A percentile compares a stretch with the other conserved stretches of the same genome.
phyloP scores from a whole-genome alignment of 2,329 filamentous ascomycete species.

The Fusarium sp. region DNA sequence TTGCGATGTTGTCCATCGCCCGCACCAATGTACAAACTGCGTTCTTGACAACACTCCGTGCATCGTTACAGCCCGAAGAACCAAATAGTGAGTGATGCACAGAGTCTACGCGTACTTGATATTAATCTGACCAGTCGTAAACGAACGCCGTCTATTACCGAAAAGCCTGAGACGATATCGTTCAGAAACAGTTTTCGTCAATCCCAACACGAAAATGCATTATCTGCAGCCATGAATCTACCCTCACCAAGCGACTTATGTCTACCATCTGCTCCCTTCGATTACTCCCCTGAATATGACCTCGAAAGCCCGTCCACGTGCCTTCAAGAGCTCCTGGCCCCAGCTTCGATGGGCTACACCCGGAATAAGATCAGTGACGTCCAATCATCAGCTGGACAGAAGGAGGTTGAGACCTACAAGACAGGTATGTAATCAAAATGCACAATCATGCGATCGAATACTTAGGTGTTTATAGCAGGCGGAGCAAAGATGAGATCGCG shows the following conservation, averaged over 20 bases:
- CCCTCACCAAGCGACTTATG: background rate
- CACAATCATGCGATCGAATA: background rate
- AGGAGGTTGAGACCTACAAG: background rate
- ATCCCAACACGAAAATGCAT: background rate
- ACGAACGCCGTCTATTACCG: background rate
- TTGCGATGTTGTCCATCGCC: constrained; percentile 30
- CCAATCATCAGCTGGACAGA: accelerated
- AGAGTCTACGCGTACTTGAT: accelerated
- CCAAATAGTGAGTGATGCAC: constrained; percentile 18
- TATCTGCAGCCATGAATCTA: background rate
- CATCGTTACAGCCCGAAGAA: constrained; percentile 23
- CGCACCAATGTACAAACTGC: constrained; percentile 31
- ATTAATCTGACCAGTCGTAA: background rate
- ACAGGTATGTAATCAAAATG: background rate
- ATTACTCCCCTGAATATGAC: background rate
- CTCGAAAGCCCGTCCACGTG: background rate
- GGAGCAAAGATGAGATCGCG: background rate
- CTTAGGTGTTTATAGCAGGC: background rate
- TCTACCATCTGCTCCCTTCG: background rate
- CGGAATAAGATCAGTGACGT: background rate
- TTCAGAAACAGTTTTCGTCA: background rate
- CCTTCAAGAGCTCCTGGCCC: background rate
- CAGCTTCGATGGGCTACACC: background rate
- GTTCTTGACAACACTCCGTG: constrained; percentile 28
- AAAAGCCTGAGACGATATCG: background rate